Evolutionary conservation across 345 rosid species (phyloP).

Genomic region (Gossypium arboreum): DNA sequence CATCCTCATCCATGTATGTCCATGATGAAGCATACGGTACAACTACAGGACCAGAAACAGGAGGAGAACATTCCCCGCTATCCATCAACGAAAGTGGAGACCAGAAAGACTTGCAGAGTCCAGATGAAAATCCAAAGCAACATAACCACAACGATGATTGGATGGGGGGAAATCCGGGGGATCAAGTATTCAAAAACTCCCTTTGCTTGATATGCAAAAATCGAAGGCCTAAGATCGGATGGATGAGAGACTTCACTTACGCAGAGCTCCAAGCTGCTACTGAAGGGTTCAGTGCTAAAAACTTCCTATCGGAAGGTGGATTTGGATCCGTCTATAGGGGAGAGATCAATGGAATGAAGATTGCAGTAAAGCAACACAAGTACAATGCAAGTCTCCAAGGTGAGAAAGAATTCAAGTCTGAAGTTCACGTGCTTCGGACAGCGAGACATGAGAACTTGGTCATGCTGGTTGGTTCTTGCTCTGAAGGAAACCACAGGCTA

Average conservation of each 20-base stretch:
- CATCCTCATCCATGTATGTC: slow-evolving; percentile 5
- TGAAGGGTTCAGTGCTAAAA: slow-evolving; percentile 37
- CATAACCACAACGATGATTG: slow-evolving; percentile 18
- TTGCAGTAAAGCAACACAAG: slow-evolving; percentile 64
- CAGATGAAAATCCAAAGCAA: slow-evolving; percentile 26
- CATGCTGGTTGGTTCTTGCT: slow-evolving; percentile 57
- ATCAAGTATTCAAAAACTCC: slow-evolving; percentile 33
- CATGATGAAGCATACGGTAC: slow-evolving; percentile 26
- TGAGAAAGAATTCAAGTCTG: slow-evolving; percentile 63
- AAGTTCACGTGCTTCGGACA: slow-evolving; percentile 52
- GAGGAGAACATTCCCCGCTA: slow-evolving; percentile 20
- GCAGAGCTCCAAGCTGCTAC: slow-evolving; percentile 57
- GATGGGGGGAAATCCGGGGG: slow-evolving; percentile 25
- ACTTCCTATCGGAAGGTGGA: slow-evolving; percentile 64
- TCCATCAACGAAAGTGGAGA: slow-evolving; percentile 12
- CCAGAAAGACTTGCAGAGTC: slow-evolving; percentile 10
- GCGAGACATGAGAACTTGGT: slow-evolving; percentile 61
- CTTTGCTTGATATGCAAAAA: slow-evolving; percentile 52
- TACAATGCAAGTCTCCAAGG: slow-evolving; percentile 47
- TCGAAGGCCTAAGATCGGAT: slow-evolving; percentile 46
- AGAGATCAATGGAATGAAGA: slow-evolving; percentile 35
- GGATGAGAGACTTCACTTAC: slow-evolving; percentile 48
- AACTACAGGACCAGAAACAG: slow-evolving; percentile 25
- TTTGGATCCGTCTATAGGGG: slow-evolving; percentile 60
- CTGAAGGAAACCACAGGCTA: slow-evolving; percentile 48